Conservation (phyloP, 139 green algal genomes). For the Coccomyxa sp. region DNA sequence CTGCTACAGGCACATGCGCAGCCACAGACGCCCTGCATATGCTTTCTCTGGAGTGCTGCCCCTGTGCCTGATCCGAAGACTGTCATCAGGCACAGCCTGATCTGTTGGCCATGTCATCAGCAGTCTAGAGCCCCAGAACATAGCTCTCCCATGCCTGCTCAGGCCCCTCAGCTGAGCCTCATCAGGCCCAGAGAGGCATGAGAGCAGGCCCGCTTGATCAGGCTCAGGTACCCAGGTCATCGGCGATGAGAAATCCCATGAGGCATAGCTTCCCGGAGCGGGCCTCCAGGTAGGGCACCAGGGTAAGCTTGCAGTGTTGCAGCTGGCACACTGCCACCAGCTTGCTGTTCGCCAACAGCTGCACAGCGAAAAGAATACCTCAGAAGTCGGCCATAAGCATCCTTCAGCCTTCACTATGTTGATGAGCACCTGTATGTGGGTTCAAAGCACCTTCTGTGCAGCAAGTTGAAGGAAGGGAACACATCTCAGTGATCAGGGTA, state of each 20-base stretch:
- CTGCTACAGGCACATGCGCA: neutral
- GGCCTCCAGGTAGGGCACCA: slow-evolving; percentile 25
- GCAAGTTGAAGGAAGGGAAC: too few species aligned
- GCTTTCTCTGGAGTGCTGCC: neutral
- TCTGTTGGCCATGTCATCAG: neutral
- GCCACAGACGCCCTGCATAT: neutral
- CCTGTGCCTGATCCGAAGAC: neutral
- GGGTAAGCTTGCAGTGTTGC: slow-evolving; percentile 25
- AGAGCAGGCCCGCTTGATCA: too few species aligned
- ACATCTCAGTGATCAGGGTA: too few species aligned
- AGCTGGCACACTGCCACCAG: slow-evolving; percentile 21
- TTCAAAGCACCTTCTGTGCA: too few species aligned
- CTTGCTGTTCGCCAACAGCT: slow-evolving; percentile 16
- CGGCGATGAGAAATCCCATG: slow-evolving; percentile 22
- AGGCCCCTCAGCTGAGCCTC: neutral
- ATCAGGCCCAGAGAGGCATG: neutral
- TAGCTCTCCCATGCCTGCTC: neutral
- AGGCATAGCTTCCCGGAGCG: slow-evolving; percentile 7
- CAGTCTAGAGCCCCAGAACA: neutral
- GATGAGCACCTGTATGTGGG: too few species aligned
- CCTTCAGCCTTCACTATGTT: too few species aligned
- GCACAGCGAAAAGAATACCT: neutral
- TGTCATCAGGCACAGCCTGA: neutral
- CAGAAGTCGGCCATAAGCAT: neutral
- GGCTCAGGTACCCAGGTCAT: slow-evolving; percentile 7